phyloP scores from a whole-genome alignment of 2,329 filamentous ascomycete species.

The Coniochaeta sp. region DNA sequence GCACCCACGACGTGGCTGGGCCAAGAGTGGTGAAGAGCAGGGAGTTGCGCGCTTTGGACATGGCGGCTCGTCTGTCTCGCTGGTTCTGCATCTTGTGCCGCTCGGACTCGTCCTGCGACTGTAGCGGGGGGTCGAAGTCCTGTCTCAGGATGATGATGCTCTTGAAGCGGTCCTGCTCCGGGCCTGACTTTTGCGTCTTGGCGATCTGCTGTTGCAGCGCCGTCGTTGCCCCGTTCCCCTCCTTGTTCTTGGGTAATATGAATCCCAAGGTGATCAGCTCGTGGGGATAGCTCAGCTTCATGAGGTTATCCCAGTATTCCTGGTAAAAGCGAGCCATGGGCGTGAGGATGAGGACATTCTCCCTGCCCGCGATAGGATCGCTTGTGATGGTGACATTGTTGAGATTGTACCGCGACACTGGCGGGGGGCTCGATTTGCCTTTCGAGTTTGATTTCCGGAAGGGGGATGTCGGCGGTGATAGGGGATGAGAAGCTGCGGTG shows the following conservation, averaged over 20 bases:
- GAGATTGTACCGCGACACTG: constrained; percentile 87
- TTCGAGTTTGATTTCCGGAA: constrained; percentile 57
- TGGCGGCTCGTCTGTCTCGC: constrained; percentile 75
- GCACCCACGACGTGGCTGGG: constrained; percentile 85
- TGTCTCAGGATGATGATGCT: constrained; percentile 91
- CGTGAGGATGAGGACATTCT: constrained; percentile 85
- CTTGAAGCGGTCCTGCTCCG: constrained; percentile 76
- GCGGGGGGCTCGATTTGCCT: constrained; percentile 57
- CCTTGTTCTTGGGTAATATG: constrained; percentile 88
- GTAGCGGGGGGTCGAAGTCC: constrained; percentile 78
- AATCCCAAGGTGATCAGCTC: constrained; percentile 92
- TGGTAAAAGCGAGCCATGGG: constrained; percentile 91
- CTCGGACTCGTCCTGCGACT: constrained; percentile 77
- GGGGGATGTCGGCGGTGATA: constrained; percentile 67
- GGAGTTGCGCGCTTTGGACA: constrained; percentile 91
- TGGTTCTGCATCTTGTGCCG: constrained; percentile 90
- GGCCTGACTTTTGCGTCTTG: constrained; percentile 71
- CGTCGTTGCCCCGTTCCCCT: constrained; percentile 79
- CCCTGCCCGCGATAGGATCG: constrained; percentile 68
- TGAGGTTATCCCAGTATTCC: constrained; percentile 89
- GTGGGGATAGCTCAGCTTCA: constrained; percentile 80
- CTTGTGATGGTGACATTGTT: constrained; percentile 85
- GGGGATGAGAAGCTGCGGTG: constrained; percentile 54
- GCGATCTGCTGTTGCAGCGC: constrained; percentile 78
- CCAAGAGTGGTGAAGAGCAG: constrained; percentile 92